phyloP scores from a whole-genome alignment of 768 basidiomycete species.

The Filobasidium floriforme region DNA sequence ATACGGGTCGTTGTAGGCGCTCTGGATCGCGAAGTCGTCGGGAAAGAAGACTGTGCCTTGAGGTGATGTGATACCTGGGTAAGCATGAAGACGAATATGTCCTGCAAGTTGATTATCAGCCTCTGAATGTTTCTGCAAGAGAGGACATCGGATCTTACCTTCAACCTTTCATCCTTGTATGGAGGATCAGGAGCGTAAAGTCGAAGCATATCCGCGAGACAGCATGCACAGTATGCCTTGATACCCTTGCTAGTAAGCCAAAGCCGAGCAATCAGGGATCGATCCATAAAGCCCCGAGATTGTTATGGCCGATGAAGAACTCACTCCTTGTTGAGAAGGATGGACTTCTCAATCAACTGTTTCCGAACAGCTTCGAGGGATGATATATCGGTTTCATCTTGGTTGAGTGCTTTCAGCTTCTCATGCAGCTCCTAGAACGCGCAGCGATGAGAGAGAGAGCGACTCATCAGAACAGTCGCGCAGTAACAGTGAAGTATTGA shows the following conservation, averaged over 20 bases:
- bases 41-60: conserved; percentile 49
- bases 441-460: not conserved
- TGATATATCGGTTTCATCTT: conserved; percentile 68
- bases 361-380: conserved; percentile 65
- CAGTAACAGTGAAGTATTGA: not conserved
- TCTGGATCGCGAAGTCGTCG: conserved; percentile 27
- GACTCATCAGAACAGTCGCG: not conserved
- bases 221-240: conserved; percentile 89
- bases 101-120: conserved; percentile 47
- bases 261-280: not conserved
- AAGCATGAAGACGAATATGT: conserved; percentile 96
- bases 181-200: conserved; percentile 96
- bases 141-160: conserved; percentile 36
- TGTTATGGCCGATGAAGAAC: conserved; percentile 11
- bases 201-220: conserved; percentile 84
- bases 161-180: conserved; percentile 74
- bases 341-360: conserved; percentile 68
- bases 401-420: conserved; percentile 68
- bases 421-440: conserved; percentile 43
- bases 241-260: conserved; percentile 57
- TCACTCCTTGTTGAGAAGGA: conserved; percentile 83
- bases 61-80: conserved; percentile 69
- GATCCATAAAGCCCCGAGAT: not conserved
- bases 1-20: conserved; percentile 24
- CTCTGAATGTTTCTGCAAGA: not conserved